Conservation (phyloP, 148 eudicot genomes). For the Silene uniflora region DNA sequence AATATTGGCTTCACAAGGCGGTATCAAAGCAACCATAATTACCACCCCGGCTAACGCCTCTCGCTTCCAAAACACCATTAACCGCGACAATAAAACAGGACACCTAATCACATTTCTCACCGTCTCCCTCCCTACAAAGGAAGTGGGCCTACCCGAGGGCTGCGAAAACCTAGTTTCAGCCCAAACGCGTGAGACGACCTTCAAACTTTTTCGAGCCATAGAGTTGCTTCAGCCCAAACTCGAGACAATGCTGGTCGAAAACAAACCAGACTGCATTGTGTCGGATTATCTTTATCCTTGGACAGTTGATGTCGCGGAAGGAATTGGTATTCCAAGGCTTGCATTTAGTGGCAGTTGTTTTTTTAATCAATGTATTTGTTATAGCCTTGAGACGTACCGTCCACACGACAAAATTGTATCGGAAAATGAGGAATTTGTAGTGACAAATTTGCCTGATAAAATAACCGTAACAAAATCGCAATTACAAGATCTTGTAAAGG, state of each 20-base stretch:
- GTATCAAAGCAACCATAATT: slow-evolving; percentile 38
- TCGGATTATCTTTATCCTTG: slow-evolving; percentile 51
- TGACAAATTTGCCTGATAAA: slow-evolving; percentile 36
- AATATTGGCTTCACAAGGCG: slow-evolving; percentile 33
- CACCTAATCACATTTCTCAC: slow-evolving; percentile 27
- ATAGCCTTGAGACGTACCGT: slow-evolving; percentile 27
- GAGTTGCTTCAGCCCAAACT: slow-evolving; percentile 41
- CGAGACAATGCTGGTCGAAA: slow-evolving; percentile 24
- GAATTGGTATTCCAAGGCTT: slow-evolving; percentile 38
- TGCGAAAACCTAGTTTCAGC: slow-evolving; percentile 44
- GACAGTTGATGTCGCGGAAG: slow-evolving; percentile 35
- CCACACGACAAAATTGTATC: slow-evolving; percentile 28
- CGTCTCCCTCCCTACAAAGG: slow-evolving; percentile 28
- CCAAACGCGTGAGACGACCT: slow-evolving; percentile 38
- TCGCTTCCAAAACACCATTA: slow-evolving; percentile 26
- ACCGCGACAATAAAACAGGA: slow-evolving; percentile 22
- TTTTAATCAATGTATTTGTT: slow-evolving; percentile 35
- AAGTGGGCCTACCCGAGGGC: slow-evolving; percentile 46
- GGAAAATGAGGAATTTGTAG: slow-evolving; percentile 34
- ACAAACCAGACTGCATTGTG: slow-evolving; percentile 36
- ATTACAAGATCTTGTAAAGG: slow-evolving; percentile 46
- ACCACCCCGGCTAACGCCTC: slow-evolving; percentile 40
- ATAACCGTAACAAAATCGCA: slow-evolving; percentile 40
- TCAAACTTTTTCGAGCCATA: slow-evolving; percentile 39
- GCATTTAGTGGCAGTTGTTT: slow-evolving; percentile 52